A percentile compares a stretch with the other conserved stretches of the same genome.
phyloP scores from a whole-genome alignment of 2,329 filamentous ascomycete genomes.

The Ophiostoma quercus region DNA sequence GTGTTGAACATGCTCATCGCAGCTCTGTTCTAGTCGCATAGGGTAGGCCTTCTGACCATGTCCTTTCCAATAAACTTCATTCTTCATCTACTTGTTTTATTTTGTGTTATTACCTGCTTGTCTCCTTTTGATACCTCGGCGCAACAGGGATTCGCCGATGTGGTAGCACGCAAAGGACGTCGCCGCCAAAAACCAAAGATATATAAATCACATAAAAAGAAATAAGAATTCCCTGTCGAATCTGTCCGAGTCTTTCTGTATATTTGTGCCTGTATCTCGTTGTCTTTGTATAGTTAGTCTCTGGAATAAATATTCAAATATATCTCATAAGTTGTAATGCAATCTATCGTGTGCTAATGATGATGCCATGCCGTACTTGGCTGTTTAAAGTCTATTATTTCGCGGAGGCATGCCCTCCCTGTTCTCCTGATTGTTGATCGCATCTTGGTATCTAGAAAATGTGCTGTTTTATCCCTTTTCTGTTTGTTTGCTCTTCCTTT shows the following conservation, averaged over 20 bases:
- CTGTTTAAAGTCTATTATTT: neutral
- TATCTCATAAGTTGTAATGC: neutral
- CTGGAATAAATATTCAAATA: neutral
- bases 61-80: neutral
- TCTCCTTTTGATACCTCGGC: slow-evolving; percentile 14
- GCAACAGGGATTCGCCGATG: neutral
- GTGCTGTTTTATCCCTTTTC: slow-evolving; percentile 1
- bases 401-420: neutral
- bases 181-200: neutral
- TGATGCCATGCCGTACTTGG: neutral
- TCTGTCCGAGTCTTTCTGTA: neutral
- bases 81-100: neutral
- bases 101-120: slow-evolving; percentile 1
- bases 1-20: neutral
- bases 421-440: neutral
- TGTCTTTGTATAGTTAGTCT: neutral
- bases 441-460: slow-evolving; percentile 5
- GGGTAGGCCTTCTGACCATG: slow-evolving; percentile 6
- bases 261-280: neutral
- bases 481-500: neutral
- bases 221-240: neutral
- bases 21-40: neutral
- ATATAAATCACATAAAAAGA: neutral
- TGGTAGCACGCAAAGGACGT: neutral
- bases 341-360: neutral